Evolutionary conservation across 176 grass and related monocot genomes (phyloP).

Genomic region (Oryza glaberrima): DNA sequence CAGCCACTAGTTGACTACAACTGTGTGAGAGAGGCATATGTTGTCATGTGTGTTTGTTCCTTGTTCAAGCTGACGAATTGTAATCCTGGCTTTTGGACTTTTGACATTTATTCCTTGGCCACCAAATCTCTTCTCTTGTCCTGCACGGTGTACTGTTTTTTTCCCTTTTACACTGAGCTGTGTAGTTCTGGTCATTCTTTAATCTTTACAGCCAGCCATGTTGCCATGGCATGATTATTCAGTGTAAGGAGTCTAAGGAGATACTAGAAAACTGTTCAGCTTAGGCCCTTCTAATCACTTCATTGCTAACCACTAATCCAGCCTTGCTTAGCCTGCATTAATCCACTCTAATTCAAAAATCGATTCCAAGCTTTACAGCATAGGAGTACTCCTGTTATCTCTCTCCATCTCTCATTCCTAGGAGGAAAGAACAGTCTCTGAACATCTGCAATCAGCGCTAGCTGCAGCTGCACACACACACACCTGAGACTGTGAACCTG

Average conservation of each 20-base stretch:
- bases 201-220: background rate
- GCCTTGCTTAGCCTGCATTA: background rate
- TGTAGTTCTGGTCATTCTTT: conserved; percentile 17
- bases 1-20: conserved; percentile 15
- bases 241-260: too few species aligned
- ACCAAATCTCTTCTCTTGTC: background rate
- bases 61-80: conserved; percentile 40
- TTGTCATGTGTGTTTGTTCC: background rate
- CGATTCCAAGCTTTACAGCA: background rate
- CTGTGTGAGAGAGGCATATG: background rate
- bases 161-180: background rate
- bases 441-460: background rate
- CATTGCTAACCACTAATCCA: background rate
- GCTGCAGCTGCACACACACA: background rate
- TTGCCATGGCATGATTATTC: too few species aligned
- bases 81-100: conserved; percentile 25
- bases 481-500: conserved; percentile 11
- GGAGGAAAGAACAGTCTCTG: background rate
- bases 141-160: background rate
- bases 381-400: background rate
- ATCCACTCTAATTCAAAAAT: background rate
- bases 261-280: background rate
- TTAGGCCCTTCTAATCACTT: background rate
- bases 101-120: background rate
- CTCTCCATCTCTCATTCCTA: background rate